Evolutionary conservation across 331 rosid genomes (phyloP).

Genomic region (Cydonia oblonga): DNA sequence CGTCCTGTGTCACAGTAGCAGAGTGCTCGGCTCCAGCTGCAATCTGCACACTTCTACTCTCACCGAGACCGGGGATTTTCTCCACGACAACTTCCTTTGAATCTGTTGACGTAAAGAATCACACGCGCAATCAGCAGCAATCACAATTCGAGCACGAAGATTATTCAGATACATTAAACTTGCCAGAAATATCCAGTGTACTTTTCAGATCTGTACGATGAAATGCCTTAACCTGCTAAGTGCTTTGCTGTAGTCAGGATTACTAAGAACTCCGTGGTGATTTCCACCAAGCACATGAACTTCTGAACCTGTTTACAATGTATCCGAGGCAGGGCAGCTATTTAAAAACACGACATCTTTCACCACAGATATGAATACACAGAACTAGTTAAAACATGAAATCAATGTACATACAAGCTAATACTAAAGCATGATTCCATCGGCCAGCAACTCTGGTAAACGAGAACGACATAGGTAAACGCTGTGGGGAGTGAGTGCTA

Average conservation of each 20-base stretch:
- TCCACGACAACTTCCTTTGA: slow-evolving; percentile 27
- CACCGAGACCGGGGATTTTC: slow-evolving; percentile 42
- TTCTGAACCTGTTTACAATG: slow-evolving; percentile 40
- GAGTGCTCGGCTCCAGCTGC: slow-evolving; percentile 94
- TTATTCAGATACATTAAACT: background rate
- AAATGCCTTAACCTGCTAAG: slow-evolving; percentile 19
- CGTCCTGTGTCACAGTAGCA: slow-evolving; percentile 50
- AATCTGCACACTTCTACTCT: slow-evolving; percentile 31
- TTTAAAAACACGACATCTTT: background rate
- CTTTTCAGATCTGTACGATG: too few species aligned
- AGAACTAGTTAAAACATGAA: background rate
- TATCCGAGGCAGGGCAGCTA: background rate
- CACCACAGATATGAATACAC: background rate
- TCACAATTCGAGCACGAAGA: background rate
- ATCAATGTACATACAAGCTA: slow-evolving; percentile 39
- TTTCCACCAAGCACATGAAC: slow-evolving; percentile 72
- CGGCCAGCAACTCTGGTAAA: slow-evolving; percentile 45
- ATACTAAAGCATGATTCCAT: slow-evolving; percentile 81
- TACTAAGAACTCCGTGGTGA: slow-evolving; percentile 55
- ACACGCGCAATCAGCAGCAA: background rate
- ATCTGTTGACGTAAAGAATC: slow-evolving; percentile 13
- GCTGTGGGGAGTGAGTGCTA: slow-evolving; percentile 39
- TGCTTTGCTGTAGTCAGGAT: slow-evolving; percentile 26
- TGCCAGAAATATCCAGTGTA: too few species aligned
- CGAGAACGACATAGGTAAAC: slow-evolving; percentile 14